Conservation (phyloP, 495 filamentous ascomycete genomes). For the Podospora pseudoanserina region DNA sequence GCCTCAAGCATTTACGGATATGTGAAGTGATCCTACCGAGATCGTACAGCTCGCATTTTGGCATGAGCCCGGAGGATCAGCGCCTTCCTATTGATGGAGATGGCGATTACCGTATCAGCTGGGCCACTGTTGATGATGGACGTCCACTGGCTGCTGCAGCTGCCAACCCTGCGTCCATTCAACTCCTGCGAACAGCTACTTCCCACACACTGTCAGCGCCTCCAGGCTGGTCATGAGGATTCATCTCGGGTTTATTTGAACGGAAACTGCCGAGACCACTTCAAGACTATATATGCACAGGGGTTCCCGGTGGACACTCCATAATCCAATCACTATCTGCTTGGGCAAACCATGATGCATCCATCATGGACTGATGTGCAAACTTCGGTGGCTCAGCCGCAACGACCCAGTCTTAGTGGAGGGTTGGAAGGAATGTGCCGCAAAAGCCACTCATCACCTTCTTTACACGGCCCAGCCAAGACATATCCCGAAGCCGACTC, state of each 20-base stretch:
- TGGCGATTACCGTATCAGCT: conserved; percentile 9
- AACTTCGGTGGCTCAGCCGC: neutral
- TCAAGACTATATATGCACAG: neutral
- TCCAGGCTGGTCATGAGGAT: neutral
- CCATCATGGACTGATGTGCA: neutral
- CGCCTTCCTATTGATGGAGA: neutral
- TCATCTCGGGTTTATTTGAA: neutral
- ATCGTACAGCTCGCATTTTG: conserved; percentile 4
- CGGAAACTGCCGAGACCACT: neutral
- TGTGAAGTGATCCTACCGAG: conserved; percentile 16
- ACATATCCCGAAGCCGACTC: neutral
- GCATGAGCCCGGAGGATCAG: neutral
- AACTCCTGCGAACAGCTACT: neutral
- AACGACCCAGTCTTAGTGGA: too few relatives aligned
- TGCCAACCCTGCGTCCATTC: neutral
- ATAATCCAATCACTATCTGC: neutral
- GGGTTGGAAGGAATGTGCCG: neutral
- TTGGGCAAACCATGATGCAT: neutral
- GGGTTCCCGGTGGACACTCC: neutral
- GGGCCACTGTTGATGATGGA: conserved; percentile 5
- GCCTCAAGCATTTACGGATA: conserved; percentile 8
- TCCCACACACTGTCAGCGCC: too few relatives aligned
- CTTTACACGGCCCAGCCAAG: neutral
- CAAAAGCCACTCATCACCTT: neutral
- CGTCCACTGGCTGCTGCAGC: neutral